phyloP scores from a whole-genome alignment of 768 basidiomycete genomes.

The Lentinula sp. region DNA sequence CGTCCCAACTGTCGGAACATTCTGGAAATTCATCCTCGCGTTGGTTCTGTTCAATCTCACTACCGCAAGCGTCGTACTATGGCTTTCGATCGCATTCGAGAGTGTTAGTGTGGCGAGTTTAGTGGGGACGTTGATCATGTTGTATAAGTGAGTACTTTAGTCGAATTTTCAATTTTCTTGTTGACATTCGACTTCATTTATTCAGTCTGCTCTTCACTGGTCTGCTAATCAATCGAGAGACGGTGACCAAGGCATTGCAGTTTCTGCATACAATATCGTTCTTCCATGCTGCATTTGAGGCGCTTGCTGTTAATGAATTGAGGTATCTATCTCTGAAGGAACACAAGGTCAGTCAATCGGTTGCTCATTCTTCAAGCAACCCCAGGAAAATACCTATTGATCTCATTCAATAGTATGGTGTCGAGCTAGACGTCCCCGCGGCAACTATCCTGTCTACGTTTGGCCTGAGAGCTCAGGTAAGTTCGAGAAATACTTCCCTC shows the following conservation, averaged over 20 bases:
- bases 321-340: conserved; percentile 91
- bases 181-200: not conserved
- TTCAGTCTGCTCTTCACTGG: conserved; percentile 90
- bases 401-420: conserved; percentile 65
- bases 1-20: conserved; percentile 81
- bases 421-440: conserved; percentile 94
- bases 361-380: not conserved
- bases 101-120: conserved; percentile 87
- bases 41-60: conserved; percentile 96
- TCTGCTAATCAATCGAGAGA: conserved; percentile 89
- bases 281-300: conserved; percentile 99
- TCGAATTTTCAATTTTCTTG: not conserved
- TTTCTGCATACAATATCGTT: conserved; percentile 93
- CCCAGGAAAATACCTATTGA: not conserved
- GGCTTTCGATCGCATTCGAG: conserved; percentile 85
- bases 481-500: not conserved
- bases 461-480: conserved; percentile 81
- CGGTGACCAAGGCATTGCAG: conserved; percentile 61
- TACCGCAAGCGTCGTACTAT: conserved; percentile 86
- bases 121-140: conserved; percentile 93
- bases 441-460: conserved; percentile 94
- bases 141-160: conserved; percentile 80
- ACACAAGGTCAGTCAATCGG: conserved; percentile 50
- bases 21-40: conserved; percentile 98
- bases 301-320: conserved; percentile 95